A percentile compares a stretch with the other conserved stretches of the same genome.
Evolutionary conservation across 2,329 filamentous ascomycete species (phyloP).

Genomic region (Elsinoe necatrix): DNA sequence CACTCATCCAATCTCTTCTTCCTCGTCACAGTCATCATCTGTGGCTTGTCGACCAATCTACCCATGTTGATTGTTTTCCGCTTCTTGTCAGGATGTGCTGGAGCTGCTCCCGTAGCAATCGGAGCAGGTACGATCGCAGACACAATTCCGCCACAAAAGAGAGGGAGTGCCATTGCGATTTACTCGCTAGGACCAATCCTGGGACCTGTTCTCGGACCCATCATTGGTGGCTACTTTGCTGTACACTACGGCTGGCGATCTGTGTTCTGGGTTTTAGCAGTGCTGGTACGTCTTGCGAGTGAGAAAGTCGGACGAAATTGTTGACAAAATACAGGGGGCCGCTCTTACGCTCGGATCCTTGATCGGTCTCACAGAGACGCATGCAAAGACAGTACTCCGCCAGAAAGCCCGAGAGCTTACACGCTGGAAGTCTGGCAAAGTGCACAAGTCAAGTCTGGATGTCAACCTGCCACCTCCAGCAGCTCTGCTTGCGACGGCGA

Average conservation of each 20-base stretch:
- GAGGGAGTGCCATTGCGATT: slow-evolving; percentile 37
- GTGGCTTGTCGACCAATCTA: slow-evolving; percentile 22
- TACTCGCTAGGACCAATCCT: slow-evolving; percentile 36
- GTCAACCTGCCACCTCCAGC: slow-evolving; percentile 9
- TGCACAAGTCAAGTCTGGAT: slow-evolving; percentile 8
- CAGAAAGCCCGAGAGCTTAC: slow-evolving; percentile 7
- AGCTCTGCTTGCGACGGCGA: slow-evolving; percentile 23
- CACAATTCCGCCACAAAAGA: slow-evolving; percentile 34
- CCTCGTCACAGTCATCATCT: slow-evolving; percentile 25
- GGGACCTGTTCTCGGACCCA: slow-evolving; percentile 36
- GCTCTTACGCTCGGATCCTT: slow-evolving; percentile 6
- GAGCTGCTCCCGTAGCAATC: slow-evolving; percentile 17
- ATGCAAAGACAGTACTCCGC: slow-evolving; percentile 9
- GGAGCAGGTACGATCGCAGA: slow-evolving; percentile 18
- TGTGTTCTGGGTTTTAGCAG: slow-evolving; percentile 44
- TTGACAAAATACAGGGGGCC: not conserved
- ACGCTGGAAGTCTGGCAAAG: slow-evolving; percentile 2
- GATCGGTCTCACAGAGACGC: slow-evolving; percentile 4
- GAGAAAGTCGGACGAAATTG: too few species aligned
- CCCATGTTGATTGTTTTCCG: slow-evolving; percentile 18
- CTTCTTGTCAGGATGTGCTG: slow-evolving; percentile 17
- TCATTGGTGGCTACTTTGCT: slow-evolving; percentile 46
- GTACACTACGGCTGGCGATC: slow-evolving; percentile 45
- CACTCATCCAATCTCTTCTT: slow-evolving; percentile 26
- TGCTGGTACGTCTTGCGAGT: slow-evolving; percentile 32